A percentile compares a stretch with the other conserved stretches of the same genome.
Evolutionary conservation across 139 green algal genomes (phyloP).

Genomic region (Gonium pectorale): DNA sequence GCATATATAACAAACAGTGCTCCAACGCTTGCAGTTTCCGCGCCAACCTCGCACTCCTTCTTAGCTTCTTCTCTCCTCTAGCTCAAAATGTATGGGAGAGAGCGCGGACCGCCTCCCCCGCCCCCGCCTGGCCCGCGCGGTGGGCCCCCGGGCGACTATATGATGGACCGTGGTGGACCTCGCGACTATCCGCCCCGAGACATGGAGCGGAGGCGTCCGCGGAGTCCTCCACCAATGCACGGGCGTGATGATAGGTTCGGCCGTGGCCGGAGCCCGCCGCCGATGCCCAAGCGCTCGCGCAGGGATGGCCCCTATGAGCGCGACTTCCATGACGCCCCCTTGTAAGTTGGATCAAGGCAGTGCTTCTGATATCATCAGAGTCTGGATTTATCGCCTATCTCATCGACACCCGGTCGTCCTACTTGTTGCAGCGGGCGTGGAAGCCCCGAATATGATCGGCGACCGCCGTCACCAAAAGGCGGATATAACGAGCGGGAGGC

Average conservation of each 20-base stretch:
- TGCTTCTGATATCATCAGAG: background rate
- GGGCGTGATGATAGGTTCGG: conserved; percentile 27
- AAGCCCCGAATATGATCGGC: conserved; percentile 31
- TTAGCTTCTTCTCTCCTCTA: background rate
- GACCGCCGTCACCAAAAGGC: conserved; percentile 6
- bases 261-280: conserved; percentile 23
- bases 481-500: conserved; percentile 26
- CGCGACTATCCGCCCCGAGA: conserved; percentile 24
- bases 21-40: too few relatives aligned
- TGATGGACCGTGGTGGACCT: background rate
- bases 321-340: conserved; percentile 10
- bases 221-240: conserved; percentile 39
- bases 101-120: conserved; percentile 18
- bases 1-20: too few relatives aligned
- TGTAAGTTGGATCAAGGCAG: conserved; percentile 21
- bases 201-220: conserved; percentile 8
- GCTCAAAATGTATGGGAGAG: conserved; percentile 27
- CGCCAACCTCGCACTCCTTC: too few relatives aligned
- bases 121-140: conserved; percentile 9
- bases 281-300: conserved; percentile 20
- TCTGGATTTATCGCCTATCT: too few relatives aligned
- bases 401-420: too few relatives aligned
- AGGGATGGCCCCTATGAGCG: conserved; percentile 35
- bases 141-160: background rate
- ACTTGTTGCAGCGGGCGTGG: background rate